Evolutionary conservation across 2,329 filamentous ascomycete genomes (phyloP), one percentile per base, ranked within the genome.

Genomic region (Fusarium proliferatum): DNA sequence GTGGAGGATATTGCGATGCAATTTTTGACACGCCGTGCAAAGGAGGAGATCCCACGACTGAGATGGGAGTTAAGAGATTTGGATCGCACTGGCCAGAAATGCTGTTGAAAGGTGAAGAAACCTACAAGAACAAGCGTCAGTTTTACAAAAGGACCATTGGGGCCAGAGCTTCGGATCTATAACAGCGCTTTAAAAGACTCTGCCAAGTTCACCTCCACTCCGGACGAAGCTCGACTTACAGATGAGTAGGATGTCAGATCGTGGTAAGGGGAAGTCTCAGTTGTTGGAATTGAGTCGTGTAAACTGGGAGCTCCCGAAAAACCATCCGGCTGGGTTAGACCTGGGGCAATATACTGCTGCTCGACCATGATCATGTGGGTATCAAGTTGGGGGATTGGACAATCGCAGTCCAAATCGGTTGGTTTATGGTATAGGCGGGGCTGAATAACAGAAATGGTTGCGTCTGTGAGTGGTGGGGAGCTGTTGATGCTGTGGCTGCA

Each of bases 51-150:
- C 81, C 84, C 62, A 82, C 81, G 53, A 82, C 81, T 52, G 87
- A 88, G n/a, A 85, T 84, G 33, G 88, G 87, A n/a, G 87, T 88
- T 55, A 87, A 79, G 62, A 88, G 80, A 49, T 81, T 82, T 42
- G 83, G 78, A 71, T 87, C 86, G 79, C 82, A 84, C 69, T 81
- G 76, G 77, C 77, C 60, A 73, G 79, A 69, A 76, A 81, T 58
- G 38, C 55, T 74, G 67, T 66, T 77, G 74, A 82, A 83, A n/a
- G 82, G 74, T 12, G 74, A 67, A 43, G 73, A 70, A 42, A 78
- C 76, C 76, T 78, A 62, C 46, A 53, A n/a, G 30, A 26, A 60
- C 12, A 55, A 43, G 41, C 33, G 42, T 72, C 48, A 74, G 72
- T 46, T 39, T 57, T 38, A 48, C 33, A 53, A 43, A 28, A 33